A percentile compares a stretch with the other conserved stretches of the same genome.
phyloP scores from a whole-genome alignment of 768 basidiomycete genomes.

The Leccinum olivaceopallidum region DNA sequence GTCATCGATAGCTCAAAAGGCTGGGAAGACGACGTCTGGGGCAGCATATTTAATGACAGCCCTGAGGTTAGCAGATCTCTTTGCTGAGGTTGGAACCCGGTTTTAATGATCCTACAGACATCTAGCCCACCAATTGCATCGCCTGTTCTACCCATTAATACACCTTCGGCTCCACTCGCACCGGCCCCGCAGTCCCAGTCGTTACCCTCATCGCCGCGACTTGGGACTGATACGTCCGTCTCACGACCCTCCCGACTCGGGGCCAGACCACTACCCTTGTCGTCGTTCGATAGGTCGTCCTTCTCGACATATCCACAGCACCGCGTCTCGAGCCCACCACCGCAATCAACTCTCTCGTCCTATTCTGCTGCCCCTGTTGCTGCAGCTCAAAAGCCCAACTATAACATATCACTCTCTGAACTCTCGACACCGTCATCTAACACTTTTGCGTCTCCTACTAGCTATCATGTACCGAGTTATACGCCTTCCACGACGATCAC shows the following conservation, averaged over 20 bases:
- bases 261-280: conserved; percentile 36
- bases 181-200: conserved; percentile 34
- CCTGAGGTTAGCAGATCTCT: conserved; percentile 23
- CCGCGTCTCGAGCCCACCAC: conserved; percentile 21
- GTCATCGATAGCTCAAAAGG: conserved; percentile 39
- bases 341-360: conserved; percentile 18
- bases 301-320: conserved; percentile 29
- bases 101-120: conserved; percentile 17
- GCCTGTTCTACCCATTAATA: conserved; percentile 15
- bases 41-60: conserved; percentile 62
- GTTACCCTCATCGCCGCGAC: conserved; percentile 39
- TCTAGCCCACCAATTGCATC: conserved; percentile 17
- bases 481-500: conserved; percentile 19
- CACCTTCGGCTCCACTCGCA: conserved; percentile 11
- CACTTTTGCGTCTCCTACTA: conserved; percentile 12
- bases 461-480: conserved; percentile 18
- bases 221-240: conserved; percentile 30
- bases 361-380: conserved; percentile 9
- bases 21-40: conserved; percentile 89
- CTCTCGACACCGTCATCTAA: conserved; percentile 23
- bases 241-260: conserved; percentile 43
- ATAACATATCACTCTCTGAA: conserved; percentile 49
- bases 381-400: conserved; percentile 50
- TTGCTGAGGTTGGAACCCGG: background rate
- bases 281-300: conserved; percentile 35